phyloP scores from a whole-genome alignment of 192 early-diverging fungal species.

The Backusella australiensis region DNA sequence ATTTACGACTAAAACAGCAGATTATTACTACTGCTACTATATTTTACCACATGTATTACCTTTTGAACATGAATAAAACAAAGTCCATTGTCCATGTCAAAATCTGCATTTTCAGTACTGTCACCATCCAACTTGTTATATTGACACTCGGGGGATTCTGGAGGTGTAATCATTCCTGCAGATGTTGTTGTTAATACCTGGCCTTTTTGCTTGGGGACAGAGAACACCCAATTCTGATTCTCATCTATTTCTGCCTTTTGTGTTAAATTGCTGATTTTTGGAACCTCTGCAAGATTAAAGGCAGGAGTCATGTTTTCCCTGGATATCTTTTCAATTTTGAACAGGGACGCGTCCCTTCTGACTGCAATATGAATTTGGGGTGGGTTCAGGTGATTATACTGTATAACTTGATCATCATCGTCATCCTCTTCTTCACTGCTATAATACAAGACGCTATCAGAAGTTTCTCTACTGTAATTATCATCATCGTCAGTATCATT shows the following conservation, averaged over 20 bases:
- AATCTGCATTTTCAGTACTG: neutral
- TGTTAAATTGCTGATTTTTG: conserved; percentile 4
- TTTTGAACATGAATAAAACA: conserved; percentile 8
- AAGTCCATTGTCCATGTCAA: neutral
- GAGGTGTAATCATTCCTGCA: neutral
- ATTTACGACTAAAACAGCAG: neutral
- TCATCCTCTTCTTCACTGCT: neutral
- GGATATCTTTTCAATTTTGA: conserved; percentile 14
- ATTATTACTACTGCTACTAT: neutral
- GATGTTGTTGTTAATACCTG: neutral
- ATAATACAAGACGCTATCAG: neutral
- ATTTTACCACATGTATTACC: neutral
- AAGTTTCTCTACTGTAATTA: neutral
- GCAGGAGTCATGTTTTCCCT: neutral
- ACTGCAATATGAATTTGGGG: conserved; percentile 13
- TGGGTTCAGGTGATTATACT: neutral
- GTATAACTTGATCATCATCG: neutral
- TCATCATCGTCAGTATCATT: neutral
- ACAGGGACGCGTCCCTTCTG: conserved; percentile 11
- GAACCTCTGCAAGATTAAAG: conserved; percentile 8
- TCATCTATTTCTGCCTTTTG: neutral
- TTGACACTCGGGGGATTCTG: neutral
- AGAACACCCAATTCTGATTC: neutral
- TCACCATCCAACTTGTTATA: neutral
- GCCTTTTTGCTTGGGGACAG: neutral